These are phyloP conservation scores for Colletotrichum lindemuthianum DNA, from an alignment of 2,329 filamentous ascomycete genomes.

Conservation along the genomic window DNA sequence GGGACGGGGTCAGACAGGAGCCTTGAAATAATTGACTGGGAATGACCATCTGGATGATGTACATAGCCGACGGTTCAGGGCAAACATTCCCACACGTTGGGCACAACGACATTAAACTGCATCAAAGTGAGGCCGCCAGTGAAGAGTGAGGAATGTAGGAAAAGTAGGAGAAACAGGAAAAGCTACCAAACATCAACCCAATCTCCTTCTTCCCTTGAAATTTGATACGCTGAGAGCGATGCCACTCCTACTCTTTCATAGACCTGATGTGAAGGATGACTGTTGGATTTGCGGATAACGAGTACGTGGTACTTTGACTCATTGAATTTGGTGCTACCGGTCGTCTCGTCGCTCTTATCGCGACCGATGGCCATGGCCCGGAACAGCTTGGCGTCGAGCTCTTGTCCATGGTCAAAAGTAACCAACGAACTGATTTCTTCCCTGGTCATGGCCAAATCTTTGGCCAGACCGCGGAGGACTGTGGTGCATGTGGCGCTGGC, in stretches of 20 bases:
- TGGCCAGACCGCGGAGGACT: slow-evolving; percentile 7
- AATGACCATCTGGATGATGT: too few relatives aligned
- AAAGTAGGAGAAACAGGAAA: not conserved
- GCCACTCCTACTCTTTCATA: slow-evolving; percentile 17
- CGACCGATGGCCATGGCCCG: slow-evolving; percentile 4
- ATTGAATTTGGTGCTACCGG: too few relatives aligned
- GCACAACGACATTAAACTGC: too few relatives aligned
- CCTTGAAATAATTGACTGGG: too few relatives aligned
- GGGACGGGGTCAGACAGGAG: too few relatives aligned
- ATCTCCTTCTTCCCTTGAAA: not conserved
- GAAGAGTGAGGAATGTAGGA: too few relatives aligned
- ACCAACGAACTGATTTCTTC: not conserved
- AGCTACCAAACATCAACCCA: slow-evolving; percentile 9
- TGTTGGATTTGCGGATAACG: not conserved
- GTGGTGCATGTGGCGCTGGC: not conserved
- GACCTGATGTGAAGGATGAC: not conserved
- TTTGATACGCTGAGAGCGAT: not conserved
- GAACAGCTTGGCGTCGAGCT: not conserved
- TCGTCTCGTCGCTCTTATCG: slow-evolving; percentile 1
- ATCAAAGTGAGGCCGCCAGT: too few relatives aligned
- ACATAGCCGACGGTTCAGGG: too few relatives aligned
- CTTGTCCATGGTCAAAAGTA: slow-evolving; percentile 2
- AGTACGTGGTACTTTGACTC: slow-evolving; percentile 8
- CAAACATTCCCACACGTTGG: too few relatives aligned
- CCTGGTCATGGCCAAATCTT: not conserved